Conservation (phyloP, 1,284 basidiomycete genomes). For the Schizopora paradoxa region DNA sequence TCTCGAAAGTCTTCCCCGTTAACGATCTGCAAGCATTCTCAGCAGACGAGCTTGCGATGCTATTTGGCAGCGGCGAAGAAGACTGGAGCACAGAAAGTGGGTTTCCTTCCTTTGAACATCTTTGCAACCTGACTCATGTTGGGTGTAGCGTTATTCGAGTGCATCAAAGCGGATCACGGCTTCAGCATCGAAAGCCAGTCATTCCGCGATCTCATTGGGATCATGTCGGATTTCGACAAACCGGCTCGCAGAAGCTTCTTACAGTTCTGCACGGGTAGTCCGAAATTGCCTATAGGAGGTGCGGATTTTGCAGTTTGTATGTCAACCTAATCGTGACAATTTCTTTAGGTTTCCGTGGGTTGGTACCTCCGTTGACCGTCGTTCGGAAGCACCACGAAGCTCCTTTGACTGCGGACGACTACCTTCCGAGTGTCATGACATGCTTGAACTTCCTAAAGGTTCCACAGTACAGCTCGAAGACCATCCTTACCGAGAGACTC, state of each 20-base stretch:
- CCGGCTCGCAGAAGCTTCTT: slow-evolving; percentile 81
- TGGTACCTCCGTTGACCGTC: slow-evolving; percentile 93
- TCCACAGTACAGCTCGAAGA: slow-evolving; percentile 86
- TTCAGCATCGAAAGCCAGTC: slow-evolving; percentile 92
- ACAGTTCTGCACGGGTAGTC: slow-evolving; percentile 97
- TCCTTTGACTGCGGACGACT: slow-evolving; percentile 87
- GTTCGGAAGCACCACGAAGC: slow-evolving; percentile 95
- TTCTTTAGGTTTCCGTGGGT: slow-evolving; percentile 80
- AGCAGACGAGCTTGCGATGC: slow-evolving; percentile 86
- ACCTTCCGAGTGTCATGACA: slow-evolving; percentile 97
- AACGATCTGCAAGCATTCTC: slow-evolving; percentile 88
- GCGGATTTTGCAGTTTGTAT: slow-evolving; percentile 23
- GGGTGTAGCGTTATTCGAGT: slow-evolving; percentile 73
- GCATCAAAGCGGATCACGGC: slow-evolving; percentile 96
- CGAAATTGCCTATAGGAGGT: slow-evolving; percentile 91
- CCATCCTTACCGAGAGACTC: slow-evolving; percentile 76
- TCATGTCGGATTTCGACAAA: slow-evolving; percentile 79
- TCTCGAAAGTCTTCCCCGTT: slow-evolving; percentile 93
- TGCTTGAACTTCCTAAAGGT: slow-evolving; percentile 96
- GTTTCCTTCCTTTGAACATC: slow-evolving; percentile 27
- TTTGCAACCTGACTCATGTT: slow-evolving; percentile 21
- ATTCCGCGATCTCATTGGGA: slow-evolving; percentile 81
- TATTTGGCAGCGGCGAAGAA: slow-evolving; percentile 93
- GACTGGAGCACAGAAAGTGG: slow-evolving; percentile 89
- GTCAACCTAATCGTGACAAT: slow-evolving; percentile 6